These are phyloP conservation scores for Phytopythium boreale DNA, from an alignment of 352 stramenopile species.

Conservation along the genomic window DNA sequence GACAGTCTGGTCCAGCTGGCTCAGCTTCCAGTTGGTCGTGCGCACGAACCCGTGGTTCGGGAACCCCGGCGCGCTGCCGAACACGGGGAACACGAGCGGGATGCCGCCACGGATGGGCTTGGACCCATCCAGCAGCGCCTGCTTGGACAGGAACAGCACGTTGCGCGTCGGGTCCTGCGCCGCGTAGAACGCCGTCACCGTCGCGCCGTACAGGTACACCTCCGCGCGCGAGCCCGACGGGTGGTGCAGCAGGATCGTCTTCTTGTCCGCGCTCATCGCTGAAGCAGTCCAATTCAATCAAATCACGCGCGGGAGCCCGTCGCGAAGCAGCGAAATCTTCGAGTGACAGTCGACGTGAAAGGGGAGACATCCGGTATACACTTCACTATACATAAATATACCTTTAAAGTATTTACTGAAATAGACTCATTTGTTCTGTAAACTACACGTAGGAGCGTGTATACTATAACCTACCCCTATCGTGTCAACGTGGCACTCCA, in stretches of 20 bases:
- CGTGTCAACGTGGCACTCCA: background rate
- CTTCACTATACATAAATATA: background rate
- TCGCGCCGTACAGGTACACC: constrained; percentile 91
- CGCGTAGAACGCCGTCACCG: constrained; percentile 85
- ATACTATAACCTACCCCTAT: background rate
- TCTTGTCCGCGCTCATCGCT: background rate
- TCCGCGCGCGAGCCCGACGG: constrained; percentile 63
- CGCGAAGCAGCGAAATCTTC: background rate
- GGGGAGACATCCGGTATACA: background rate
- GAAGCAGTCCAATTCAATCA: no score
- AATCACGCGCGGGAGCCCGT: background rate
- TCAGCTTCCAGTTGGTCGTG: constrained; percentile 62
- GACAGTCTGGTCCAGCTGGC: constrained; percentile 36
- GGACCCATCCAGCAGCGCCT: constrained; percentile 87
- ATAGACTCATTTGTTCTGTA: no score
- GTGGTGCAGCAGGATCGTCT: constrained; percentile 50
- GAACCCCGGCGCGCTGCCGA: constrained; percentile 85
- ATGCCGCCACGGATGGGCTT: constrained; percentile 96
- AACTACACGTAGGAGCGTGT: background rate
- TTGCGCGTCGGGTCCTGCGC: constrained; percentile 70
- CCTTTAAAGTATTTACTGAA: no score
- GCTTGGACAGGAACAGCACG: constrained; percentile 90
- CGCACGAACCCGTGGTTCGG: constrained; percentile 95
- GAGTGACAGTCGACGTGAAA: no score
- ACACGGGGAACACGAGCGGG: constrained; percentile 96